A percentile compares a stretch with the other conserved stretches of the same genome.
These are phyloP conservation scores for Limonium bicolor DNA, from an alignment of 148 eudicot genomes.

Conservation along the genomic window DNA sequence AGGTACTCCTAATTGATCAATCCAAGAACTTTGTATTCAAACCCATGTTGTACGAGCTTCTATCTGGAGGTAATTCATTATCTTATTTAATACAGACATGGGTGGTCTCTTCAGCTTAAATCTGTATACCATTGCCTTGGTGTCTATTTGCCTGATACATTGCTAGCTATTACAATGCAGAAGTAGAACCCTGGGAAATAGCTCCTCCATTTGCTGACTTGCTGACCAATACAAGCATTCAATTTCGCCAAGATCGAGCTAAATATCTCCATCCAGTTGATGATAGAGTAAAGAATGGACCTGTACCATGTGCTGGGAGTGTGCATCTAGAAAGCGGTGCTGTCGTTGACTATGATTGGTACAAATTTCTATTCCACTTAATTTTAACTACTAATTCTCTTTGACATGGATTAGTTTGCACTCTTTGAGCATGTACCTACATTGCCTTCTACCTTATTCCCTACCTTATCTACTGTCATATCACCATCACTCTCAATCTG, in stretches of 20 bases:
- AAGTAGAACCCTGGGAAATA: slow-evolving; percentile 94
- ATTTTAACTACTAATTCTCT: background rate
- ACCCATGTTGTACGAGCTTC: slow-evolving; percentile 93
- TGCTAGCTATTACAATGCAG: slow-evolving; percentile 28
- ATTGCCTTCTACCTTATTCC: too few relatives aligned
- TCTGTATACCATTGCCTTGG: too few relatives aligned
- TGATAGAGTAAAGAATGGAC: slow-evolving; percentile 25
- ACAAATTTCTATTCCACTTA: too few relatives aligned
- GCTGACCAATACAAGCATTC: slow-evolving; percentile 61
- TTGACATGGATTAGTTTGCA: background rate
- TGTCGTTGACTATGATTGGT: slow-evolving; percentile 93
- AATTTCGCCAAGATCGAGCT: slow-evolving; percentile 75
- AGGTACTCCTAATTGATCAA: slow-evolving; percentile 92
- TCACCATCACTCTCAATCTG: too few relatives aligned
- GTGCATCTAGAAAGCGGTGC: slow-evolving; percentile 92
- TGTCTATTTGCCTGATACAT: slow-evolving; percentile 9
- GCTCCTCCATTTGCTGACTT: slow-evolving; percentile 91
- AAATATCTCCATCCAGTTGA: slow-evolving; percentile 47
- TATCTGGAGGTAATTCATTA: slow-evolving; percentile 62
- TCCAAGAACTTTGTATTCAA: slow-evolving; percentile 92
- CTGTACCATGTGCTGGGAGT: slow-evolving; percentile 45
- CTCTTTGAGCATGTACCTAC: too few relatives aligned
- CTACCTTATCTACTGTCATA: too few relatives aligned
- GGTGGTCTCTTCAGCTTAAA: background rate
- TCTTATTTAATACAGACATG: slow-evolving; percentile 1